Percentiles rank a stretch among this genome's conserved stretches.
These are phyloP conservation scores for Cicer yamashitae DNA, from an alignment of 306 rosid species.

Conservation along the genomic window DNA sequence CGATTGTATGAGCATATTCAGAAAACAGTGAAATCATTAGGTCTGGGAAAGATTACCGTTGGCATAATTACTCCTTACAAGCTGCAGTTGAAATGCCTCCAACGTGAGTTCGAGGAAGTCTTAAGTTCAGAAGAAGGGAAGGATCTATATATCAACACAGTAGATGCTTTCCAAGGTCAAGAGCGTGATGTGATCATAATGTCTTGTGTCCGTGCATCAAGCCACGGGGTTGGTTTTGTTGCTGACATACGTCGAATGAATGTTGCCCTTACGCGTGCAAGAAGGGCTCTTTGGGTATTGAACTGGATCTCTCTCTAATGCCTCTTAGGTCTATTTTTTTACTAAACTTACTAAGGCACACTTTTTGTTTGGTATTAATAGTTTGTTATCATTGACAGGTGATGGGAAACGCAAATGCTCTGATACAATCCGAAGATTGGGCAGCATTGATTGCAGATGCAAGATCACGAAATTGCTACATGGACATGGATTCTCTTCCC, in stretches of 20 bases:
- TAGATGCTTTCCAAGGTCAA: conserved; percentile 99
- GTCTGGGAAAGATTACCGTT: conserved; percentile 71
- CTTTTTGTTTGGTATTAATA: conserved; percentile 27
- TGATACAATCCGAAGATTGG: conserved; percentile 91
- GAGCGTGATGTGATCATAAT: conserved; percentile 97
- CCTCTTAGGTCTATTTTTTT: conserved; percentile 10
- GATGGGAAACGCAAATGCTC: conserved; percentile 92
- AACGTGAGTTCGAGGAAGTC: conserved; percentile 88
- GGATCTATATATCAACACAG: conserved; percentile 91
- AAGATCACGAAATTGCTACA: conserved; percentile 77
- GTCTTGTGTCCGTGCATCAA: conserved; percentile 98
- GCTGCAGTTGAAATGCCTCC: conserved; percentile 96
- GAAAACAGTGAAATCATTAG: conserved; percentile 67
- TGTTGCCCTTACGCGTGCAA: conserved; percentile 98
- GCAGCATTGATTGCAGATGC: conserved; percentile 85
- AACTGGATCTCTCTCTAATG: conserved; percentile 37
- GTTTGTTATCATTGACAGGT: conserved; percentile 64
- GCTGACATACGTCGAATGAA: conserved; percentile 97
- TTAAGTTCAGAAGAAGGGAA: conserved; percentile 93
- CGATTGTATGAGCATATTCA: conserved; percentile 88
- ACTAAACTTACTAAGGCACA: not conserved
- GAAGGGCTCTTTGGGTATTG: conserved; percentile 95
- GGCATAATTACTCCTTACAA: conserved; percentile 98
- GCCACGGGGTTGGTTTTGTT: conserved; percentile 95
- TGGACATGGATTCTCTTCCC: conserved; percentile 91